Percentiles rank a stretch among this genome's conserved stretches.
Evolutionary conservation across 2,329 filamentous ascomycete species (phyloP).

Genomic region (Fusarium bactridioides): DNA sequence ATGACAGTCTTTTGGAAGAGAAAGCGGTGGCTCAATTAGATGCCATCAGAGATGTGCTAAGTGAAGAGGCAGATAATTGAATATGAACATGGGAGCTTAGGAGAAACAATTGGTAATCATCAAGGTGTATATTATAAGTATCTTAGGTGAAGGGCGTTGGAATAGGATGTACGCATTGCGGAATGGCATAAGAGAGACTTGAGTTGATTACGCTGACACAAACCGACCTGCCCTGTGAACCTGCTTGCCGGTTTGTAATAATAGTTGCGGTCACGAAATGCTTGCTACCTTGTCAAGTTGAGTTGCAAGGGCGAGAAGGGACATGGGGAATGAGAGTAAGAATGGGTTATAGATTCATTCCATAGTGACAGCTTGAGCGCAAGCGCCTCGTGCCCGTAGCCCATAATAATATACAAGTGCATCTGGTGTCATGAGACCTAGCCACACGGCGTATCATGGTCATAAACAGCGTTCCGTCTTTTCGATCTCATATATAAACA

Average conservation of each 20-base stretch:
- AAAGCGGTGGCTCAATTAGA: slow-evolving; percentile 76
- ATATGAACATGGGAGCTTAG: slow-evolving; percentile 6
- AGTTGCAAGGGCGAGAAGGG: background rate
- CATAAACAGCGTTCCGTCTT: slow-evolving; percentile 7
- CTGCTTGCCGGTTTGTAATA: background rate
- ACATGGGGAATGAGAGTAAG: slow-evolving; percentile 8
- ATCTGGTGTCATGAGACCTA: slow-evolving; percentile 30
- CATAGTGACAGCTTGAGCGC: slow-evolving; percentile 1
- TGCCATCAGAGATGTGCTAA: slow-evolving; percentile 64
- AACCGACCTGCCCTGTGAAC: background rate
- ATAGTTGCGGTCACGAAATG: background rate
- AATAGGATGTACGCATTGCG: slow-evolving; percentile 33
- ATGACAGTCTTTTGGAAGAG: slow-evolving; percentile 75
- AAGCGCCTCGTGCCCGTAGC: slow-evolving; percentile 18
- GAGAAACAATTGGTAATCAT: slow-evolving; percentile 22
- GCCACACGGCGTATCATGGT: slow-evolving; percentile 16
- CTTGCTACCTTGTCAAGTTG: background rate
- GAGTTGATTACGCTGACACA: slow-evolving; percentile 9
- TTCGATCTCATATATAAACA: slow-evolving; percentile 13
- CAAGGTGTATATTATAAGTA: slow-evolving; percentile 38
- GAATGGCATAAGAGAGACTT: slow-evolving; percentile 26
- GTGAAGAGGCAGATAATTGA: slow-evolving; percentile 57
- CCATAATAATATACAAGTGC: slow-evolving; percentile 39
- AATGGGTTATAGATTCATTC: slow-evolving; percentile 19
- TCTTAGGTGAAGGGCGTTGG: slow-evolving; percentile 38